Conservation (phyloP, 352 stramenopile genomes). For the Phytopythium chamaehyphon region DNA sequence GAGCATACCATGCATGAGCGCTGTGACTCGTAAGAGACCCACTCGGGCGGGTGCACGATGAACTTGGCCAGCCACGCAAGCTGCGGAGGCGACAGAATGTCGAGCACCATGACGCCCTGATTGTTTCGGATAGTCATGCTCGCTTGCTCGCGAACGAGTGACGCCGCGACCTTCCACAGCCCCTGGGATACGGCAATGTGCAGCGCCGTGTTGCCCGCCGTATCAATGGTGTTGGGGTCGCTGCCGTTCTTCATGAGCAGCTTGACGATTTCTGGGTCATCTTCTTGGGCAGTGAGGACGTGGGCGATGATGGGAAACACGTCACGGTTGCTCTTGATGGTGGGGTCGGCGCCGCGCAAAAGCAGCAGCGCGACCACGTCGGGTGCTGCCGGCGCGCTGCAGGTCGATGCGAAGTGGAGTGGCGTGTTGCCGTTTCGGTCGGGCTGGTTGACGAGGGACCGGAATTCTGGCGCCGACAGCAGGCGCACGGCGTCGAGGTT, state of each 20-base stretch:
- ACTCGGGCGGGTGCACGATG: slow-evolving; percentile 64
- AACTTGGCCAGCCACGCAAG: slow-evolving; percentile 80
- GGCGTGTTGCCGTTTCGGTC: slow-evolving; percentile 82
- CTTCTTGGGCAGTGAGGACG: slow-evolving; percentile 61
- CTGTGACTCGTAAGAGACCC: slow-evolving; percentile 60
- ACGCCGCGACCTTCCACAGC: slow-evolving; percentile 68
- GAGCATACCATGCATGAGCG: slow-evolving; percentile 74
- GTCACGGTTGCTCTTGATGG: slow-evolving; percentile 62
- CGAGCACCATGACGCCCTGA: slow-evolving; percentile 63
- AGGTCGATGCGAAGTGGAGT: slow-evolving; percentile 78
- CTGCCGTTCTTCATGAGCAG: slow-evolving; percentile 74
- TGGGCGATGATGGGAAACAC: slow-evolving; percentile 79
- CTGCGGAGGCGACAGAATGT: slow-evolving; percentile 65
- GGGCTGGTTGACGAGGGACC: slow-evolving; percentile 47
- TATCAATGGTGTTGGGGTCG: slow-evolving; percentile 72
- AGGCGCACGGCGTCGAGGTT: slow-evolving; percentile 55
- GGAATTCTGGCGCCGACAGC: slow-evolving; percentile 51
- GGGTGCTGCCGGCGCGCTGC: slow-evolving; percentile 31
- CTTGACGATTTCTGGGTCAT: slow-evolving; percentile 65
- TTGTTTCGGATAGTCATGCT: slow-evolving; percentile 78
- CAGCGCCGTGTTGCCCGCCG: slow-evolving; percentile 67
- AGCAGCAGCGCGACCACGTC: slow-evolving; percentile 64
- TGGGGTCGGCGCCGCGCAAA: slow-evolving; percentile 48
- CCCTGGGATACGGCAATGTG: slow-evolving; percentile 76
- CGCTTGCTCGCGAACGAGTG: slow-evolving; percentile 57